Evolutionary conservation across 148 eudicot genomes (phyloP).

Genomic region (Cornus kousa): DNA sequence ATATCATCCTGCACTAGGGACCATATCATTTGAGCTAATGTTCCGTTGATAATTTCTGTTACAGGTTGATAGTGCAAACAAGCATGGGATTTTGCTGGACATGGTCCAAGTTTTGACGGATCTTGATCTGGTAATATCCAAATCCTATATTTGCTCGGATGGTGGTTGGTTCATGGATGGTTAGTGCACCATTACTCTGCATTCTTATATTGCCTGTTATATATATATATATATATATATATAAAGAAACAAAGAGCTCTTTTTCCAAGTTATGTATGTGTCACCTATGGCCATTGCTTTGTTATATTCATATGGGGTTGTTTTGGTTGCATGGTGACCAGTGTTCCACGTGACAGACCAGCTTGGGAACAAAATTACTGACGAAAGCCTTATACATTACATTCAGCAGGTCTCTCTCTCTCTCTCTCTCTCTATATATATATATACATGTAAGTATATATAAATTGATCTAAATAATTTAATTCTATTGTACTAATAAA

Average conservation of each 20-base stretch:
- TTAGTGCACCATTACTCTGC: constrained; percentile 23
- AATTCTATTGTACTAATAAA: not conserved
- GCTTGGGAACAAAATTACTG: constrained; percentile 72
- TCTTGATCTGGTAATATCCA: constrained; percentile 78
- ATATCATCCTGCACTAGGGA: no score
- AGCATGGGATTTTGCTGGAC: constrained; percentile 80
- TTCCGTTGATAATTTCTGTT: no score
- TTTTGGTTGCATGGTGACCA: constrained; percentile 30
- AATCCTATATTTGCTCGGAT: constrained; percentile 83
- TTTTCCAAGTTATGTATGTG: constrained; percentile 10
- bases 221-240: not conserved
- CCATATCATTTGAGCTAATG: no score
- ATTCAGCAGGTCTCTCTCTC: constrained; percentile 54
- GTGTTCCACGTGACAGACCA: constrained; percentile 95
- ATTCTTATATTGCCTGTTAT: not conserved
- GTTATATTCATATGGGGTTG: constrained; percentile 17
- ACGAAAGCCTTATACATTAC: constrained; percentile 60
- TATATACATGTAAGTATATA: not conserved
- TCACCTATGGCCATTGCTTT: constrained; percentile 11
- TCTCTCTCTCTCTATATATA: constrained; percentile 6
- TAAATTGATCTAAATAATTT: not conserved
- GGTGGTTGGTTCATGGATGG: constrained; percentile 99
- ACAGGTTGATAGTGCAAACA: constrained; percentile 89
- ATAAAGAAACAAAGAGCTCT: not conserved
- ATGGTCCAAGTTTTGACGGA: constrained; percentile 91